Base-by-base conservation (phyloP, 1,139 yeast genomes). In the Meyerozyma smithsonii region DNA sequence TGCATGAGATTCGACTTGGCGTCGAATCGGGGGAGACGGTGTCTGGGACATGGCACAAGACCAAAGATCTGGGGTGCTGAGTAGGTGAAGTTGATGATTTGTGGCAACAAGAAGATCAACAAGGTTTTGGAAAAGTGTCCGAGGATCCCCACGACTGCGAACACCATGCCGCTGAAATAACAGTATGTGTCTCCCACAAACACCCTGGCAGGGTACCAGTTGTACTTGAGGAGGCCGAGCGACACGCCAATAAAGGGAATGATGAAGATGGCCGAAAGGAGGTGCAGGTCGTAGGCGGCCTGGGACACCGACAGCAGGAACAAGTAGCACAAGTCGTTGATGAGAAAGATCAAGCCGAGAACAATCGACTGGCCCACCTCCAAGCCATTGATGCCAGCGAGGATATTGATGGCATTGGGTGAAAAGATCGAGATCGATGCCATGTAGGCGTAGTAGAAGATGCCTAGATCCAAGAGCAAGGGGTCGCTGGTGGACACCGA, bases 141-240 rank as follows among this genome's bases (percentile, higher is more conserved):
- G 44, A 88, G 74, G 34, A 92, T 94, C 3, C 97, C 97, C 20
- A 88, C 96, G 28, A 90, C 94, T 0, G 97, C 98, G 62, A 92
- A 90, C 1, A 92, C 96, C 98, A 92, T 92, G 3, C 99, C 99
- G 24, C 96, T 88, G 61, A 92, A 89, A 62, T 94, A 92, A 62
- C 99, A 92, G 66, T 85, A 94, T 0, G 98, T 92, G 57, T 92
- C 99, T 18, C 99, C 99, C 4, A 94, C 99, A 66, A 92, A 92
- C 1, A 88, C 97, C 42, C 66, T 65, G 0, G 98, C 89, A 1
- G 98, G 98, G 66, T 72, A 92, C 84, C 92, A 85, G 59, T 92
- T 92, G 67, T 73, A 83, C 51, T 77, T 79, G 48, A 86, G 74
- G 39, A 92, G 65, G 0, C 88, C 95, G 2, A 82, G 45, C 1